phyloP scores from a whole-genome alignment of 169 alveolate species.

The Ichthyophthirius multifiliis region DNA sequence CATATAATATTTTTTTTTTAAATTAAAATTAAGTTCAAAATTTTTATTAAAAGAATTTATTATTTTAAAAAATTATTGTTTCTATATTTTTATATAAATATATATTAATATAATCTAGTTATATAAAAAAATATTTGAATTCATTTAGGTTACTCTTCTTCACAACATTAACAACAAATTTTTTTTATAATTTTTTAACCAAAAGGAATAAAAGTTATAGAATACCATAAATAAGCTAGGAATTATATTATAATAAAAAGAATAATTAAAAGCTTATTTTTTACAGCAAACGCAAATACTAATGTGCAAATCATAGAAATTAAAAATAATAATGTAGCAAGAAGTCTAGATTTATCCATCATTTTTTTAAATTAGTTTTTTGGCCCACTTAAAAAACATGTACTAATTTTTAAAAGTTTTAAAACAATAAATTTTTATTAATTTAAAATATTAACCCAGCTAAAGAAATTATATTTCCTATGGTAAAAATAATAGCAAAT shows the following conservation, averaged over 20 bases:
- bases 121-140: too few species aligned
- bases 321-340: neutral
- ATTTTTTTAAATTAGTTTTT: neutral
- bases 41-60: too few species aligned
- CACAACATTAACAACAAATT: neutral
- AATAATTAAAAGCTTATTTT: neutral
- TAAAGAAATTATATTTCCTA: neutral
- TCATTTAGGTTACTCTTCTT: too few species aligned
- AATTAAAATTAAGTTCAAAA: too few species aligned
- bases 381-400: neutral
- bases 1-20: too few species aligned
- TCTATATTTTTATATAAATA: too few species aligned
- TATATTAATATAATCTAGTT: too few species aligned
- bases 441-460: neutral
- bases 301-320: neutral
- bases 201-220: slow-evolving; percentile 5
- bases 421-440: neutral
- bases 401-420: neutral
- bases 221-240: neutral
- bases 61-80: too few species aligned
- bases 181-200: neutral
- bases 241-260: neutral
- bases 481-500: neutral
- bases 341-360: neutral
- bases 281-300: neutral